Evolutionary conservation across 352 stramenopile species (phyloP), one percentile per base, ranked within the genome.

Genomic region (Aphanomyces stellatus): DNA sequence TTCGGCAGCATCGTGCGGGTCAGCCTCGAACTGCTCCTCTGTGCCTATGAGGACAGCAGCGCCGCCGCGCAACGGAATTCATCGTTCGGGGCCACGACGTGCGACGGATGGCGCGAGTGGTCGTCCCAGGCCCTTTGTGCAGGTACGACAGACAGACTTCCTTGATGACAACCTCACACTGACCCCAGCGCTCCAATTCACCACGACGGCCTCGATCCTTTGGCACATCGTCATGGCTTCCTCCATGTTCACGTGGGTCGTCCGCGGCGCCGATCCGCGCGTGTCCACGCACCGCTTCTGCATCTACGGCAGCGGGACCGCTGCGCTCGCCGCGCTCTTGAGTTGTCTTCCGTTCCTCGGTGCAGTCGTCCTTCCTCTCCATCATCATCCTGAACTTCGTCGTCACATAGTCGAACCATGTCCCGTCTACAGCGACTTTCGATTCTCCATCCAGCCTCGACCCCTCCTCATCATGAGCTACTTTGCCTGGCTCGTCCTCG

Each of bases 171-270:
- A n/a, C n/a, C n/a, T n/a, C n/a, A n/a, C n/a, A n/a, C n/a, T 10
- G 37, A 30, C n/a, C 40, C 46, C 64, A 90, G 83, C 91, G 49
- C 88, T 94, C 53, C 88, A 79, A 11, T 92, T 92, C 37, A 83
- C 83, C 31, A 80, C 91, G 27, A 74, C 80, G 19, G 74, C 79
- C 24, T 85, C 85, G 25, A 91, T 92, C 60, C 78, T 75, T 35
- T 94, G 85, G 85, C 91, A 92, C 66, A 82, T 91, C 49, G 76
- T 94, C 24, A 94, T 94, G 81, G 82, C 83, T 40, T 75, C 85
- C 28, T 90, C 92, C 64, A 70, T 94, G 15, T 92, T 85, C 70
- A 81, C 80, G 22, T 94, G 85, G 85, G 78, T 94, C 5, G 91
- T 84, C 62, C 75, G 87, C 61, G 85, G 85, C 10, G 81, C 91